A percentile compares a stretch with the other conserved stretches of the same genome.
phyloP scores from a whole-genome alignment of 805 yeast genomes.

The Starmerella kuoi region DNA sequence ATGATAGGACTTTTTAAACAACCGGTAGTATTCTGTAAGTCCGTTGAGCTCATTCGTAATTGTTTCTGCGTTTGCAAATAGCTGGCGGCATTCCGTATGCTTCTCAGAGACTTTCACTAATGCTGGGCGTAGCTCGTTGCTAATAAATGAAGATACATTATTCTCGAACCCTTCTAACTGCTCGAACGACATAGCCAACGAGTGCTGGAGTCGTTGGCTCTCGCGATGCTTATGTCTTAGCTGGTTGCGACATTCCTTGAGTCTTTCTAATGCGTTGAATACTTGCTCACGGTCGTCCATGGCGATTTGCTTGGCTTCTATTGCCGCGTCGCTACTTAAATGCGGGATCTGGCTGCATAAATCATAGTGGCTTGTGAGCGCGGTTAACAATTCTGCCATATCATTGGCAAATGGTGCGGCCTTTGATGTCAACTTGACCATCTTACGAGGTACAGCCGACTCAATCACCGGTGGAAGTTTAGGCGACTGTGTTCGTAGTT shows the following conservation, averaged over 20 bases:
- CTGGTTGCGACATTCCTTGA: constrained; percentile 18
- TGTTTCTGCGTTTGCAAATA: constrained; percentile 23
- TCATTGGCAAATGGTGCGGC: constrained; percentile 43
- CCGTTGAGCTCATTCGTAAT: constrained; percentile 32
- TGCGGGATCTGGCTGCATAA: constrained; percentile 47
- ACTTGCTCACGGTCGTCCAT: constrained; percentile 28
- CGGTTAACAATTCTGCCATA: constrained; percentile 53
- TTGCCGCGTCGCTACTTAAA: constrained; percentile 32
- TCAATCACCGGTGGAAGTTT: constrained; percentile 22
- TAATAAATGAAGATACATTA: constrained; percentile 19
- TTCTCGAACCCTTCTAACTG: constrained; percentile 13
- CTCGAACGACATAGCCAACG: constrained; percentile 25
- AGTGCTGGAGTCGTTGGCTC: constrained; percentile 12
- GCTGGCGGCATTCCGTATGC: constrained; percentile 19
- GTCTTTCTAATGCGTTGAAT: constrained; percentile 25
- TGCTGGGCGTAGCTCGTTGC: constrained; percentile 14
- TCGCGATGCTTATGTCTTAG: constrained; percentile 11
- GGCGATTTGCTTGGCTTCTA: constrained; percentile 47
- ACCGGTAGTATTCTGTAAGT: constrained; percentile 38
- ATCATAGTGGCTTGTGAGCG: constrained; percentile 73
- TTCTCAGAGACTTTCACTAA: constrained; percentile 19
- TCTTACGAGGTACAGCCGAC: constrained; percentile 27
- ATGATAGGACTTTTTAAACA: constrained; percentile 42
- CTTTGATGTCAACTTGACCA: constrained; percentile 15
- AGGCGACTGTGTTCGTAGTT: constrained; percentile 16